phyloP scores from a whole-genome alignment of 768 basidiomycete genomes.

The Psilocybe cyanescens region DNA sequence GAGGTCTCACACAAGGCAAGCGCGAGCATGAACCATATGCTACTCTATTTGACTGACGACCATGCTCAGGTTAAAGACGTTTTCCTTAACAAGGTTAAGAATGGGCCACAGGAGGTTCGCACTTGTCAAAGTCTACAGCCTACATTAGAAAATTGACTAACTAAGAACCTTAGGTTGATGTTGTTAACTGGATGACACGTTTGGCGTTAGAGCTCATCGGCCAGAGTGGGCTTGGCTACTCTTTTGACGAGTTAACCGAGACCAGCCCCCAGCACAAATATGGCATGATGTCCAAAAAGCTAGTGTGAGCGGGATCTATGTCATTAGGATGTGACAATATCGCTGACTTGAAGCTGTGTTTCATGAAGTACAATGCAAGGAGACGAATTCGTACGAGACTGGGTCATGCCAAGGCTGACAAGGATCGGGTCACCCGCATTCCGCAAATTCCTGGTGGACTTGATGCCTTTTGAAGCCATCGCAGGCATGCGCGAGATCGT shows the following conservation, averaged over 20 bases:
- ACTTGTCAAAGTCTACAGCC: not conserved
- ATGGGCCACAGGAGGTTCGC: conserved; percentile 37
- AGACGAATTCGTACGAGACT: not conserved
- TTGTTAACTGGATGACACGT: conserved; percentile 40
- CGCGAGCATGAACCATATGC: not conserved
- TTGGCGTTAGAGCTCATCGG: conserved; percentile 52
- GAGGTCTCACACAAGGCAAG: conserved; percentile 32
- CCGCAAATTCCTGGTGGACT: conserved; percentile 33
- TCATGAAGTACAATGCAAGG: not conserved
- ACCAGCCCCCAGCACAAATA: conserved; percentile 33
- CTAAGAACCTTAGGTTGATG: conserved; percentile 29
- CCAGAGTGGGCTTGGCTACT: conserved; percentile 47
- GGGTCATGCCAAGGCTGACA: conserved; percentile 15
- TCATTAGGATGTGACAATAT: not conserved
- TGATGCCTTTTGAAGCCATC: conserved; percentile 34
- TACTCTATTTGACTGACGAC: not conserved
- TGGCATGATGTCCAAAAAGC: conserved; percentile 28
- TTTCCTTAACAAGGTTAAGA: conserved; percentile 23
- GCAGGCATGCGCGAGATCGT: conserved; percentile 35
- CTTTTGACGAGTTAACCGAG: conserved; percentile 40
- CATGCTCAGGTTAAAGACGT: conserved; percentile 28
- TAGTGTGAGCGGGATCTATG: conserved; percentile 27
- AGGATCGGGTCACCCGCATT: conserved; percentile 32
- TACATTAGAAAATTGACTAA: conserved; percentile 19
- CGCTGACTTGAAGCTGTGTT: not conserved